Evolutionary conservation across 2,329 filamentous ascomycete genomes (phyloP).

Genomic region (Ceratocystis cacaofunesta): DNA sequence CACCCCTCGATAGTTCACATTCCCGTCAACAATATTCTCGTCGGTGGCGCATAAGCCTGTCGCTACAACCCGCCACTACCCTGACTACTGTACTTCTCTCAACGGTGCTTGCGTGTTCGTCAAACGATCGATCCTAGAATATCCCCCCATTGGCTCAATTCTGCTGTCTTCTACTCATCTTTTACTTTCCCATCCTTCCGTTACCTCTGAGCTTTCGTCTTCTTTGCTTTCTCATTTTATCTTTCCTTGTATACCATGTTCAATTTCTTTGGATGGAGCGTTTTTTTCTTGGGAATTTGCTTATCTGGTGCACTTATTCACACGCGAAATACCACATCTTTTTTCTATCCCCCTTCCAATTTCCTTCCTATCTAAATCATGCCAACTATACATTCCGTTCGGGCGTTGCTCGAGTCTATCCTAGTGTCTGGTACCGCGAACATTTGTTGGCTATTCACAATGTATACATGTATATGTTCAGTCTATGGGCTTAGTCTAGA

Average conservation of each 20-base stretch:
- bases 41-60: slow-evolving; percentile 43
- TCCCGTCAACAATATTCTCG: slow-evolving; percentile 55
- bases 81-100: too few relatives aligned
- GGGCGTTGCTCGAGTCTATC: too few relatives aligned
- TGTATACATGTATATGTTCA: too few relatives aligned
- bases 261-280: slow-evolving; percentile 10
- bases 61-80: background rate
- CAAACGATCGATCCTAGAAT: too few relatives aligned
- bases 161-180: background rate
- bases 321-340: background rate
- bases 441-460: too few relatives aligned
- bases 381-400: background rate
- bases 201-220: too few relatives aligned
- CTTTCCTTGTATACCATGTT: slow-evolving; percentile 8
- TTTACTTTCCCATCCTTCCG: background rate
- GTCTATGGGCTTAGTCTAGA: too few relatives aligned
- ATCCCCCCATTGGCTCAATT: background rate
- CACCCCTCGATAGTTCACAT: slow-evolving; percentile 41
- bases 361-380: background rate
- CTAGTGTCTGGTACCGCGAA: too few relatives aligned
- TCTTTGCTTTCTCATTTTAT: background rate
- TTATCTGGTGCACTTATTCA: slow-evolving; percentile 4
- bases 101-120: too few relatives aligned
- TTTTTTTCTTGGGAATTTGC: slow-evolving; percentile 8
- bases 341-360: background rate